Evolutionary conservation across 1,284 basidiomycete species (phyloP).

Genomic region (Salmacisia buchloeana): DNA sequence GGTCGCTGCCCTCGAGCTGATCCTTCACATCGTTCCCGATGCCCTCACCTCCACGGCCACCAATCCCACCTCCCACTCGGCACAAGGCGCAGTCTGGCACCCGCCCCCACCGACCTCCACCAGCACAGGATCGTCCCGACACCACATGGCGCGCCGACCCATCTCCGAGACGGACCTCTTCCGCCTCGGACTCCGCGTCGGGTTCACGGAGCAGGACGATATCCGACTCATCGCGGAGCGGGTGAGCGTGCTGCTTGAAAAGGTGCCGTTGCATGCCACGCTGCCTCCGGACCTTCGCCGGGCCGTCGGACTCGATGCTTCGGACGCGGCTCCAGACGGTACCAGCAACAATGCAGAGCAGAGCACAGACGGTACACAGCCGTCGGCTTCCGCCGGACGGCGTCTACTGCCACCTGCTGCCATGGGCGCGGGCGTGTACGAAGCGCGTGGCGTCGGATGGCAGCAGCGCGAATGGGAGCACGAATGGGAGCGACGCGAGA

Average conservation of each 20-base stretch:
- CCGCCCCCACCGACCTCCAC: background rate
- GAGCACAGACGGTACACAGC: background rate
- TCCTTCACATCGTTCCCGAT: constrained; percentile 39
- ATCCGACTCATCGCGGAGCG: constrained; percentile 41
- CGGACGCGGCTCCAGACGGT: background rate
- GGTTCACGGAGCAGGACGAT: constrained; percentile 32
- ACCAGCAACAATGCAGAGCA: background rate
- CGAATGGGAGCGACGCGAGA: constrained; percentile 9
- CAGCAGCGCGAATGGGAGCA: constrained; percentile 8
- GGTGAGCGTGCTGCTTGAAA: constrained; percentile 23
- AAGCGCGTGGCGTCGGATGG: constrained; percentile 7
- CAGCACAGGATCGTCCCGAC: too few species aligned
- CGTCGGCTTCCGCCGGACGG: background rate
- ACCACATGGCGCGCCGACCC: background rate
- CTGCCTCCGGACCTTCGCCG: background rate
- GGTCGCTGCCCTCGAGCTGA: constrained; percentile 44
- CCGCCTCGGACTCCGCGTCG: constrained; percentile 41
- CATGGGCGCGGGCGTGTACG: constrained; percentile 3
- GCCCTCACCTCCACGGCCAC: background rate
- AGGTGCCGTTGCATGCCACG: background rate
- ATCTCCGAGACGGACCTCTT: constrained; percentile 47
- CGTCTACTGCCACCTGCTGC: background rate
- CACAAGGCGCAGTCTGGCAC: constrained; percentile 5
- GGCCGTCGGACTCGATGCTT: constrained; percentile 1
- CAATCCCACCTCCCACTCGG: background rate